Conservation (phyloP, 495 filamentous ascomycete genomes). For the Bathelium albidoporum region DNA sequence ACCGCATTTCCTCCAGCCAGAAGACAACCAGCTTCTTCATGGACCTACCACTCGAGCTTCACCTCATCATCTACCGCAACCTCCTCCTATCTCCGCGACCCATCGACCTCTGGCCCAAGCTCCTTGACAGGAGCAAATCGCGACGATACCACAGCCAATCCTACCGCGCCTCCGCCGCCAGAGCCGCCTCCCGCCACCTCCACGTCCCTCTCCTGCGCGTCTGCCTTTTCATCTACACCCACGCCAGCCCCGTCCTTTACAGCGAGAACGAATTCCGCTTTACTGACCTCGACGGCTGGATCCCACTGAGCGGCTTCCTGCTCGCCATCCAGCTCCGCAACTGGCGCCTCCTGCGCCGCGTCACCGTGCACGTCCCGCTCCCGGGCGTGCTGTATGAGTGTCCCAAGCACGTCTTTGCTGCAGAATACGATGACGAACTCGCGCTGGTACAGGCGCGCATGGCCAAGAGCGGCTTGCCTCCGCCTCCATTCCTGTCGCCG, state of each 20-base stretch:
- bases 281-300: constrained; percentile 4
- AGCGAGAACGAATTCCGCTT: constrained; percentile 9
- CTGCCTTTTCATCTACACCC: not conserved
- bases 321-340: not conserved
- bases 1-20: not conserved
- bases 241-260: not conserved
- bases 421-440: not conserved
- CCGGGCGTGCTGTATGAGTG: not conserved
- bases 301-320: constrained; percentile 4
- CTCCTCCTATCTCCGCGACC: not conserved
- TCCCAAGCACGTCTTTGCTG: not conserved
- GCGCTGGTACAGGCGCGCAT: not conserved
- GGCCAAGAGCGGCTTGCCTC: not conserved
- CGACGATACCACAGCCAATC: not conserved
- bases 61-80: not conserved
- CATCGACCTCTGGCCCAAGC: not conserved
- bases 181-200: not conserved
- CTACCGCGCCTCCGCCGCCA: not conserved
- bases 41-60: not conserved
- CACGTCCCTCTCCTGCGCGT: not conserved
- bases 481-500: no score
- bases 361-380: not conserved
- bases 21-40: not conserved
- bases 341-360: not conserved
- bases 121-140: not conserved